phyloP scores from a whole-genome alignment of 2,329 filamentous ascomycete species.

The Fusarium stilboides region DNA sequence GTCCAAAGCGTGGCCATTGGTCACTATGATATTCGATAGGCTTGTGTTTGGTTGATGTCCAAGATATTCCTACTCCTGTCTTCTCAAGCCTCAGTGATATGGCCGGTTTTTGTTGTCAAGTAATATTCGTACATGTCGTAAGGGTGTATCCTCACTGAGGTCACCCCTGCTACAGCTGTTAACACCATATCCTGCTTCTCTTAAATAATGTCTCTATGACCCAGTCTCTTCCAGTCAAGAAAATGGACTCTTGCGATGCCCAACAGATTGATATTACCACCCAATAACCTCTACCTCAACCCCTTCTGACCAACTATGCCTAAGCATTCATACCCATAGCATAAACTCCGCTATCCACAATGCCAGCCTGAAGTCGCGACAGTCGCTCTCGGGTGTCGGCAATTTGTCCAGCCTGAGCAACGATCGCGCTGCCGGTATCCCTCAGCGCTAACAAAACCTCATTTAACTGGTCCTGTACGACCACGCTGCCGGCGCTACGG shows the following conservation, averaged over 20 bases:
- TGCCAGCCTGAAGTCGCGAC: constrained; percentile 59
- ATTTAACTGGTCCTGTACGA: constrained; percentile 58
- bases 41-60: constrained; percentile 8
- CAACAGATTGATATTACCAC: constrained; percentile 33
- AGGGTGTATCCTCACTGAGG: constrained; percentile 32
- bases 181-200: constrained; percentile 9
- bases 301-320: constrained; percentile 2
- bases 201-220: constrained; percentile 13
- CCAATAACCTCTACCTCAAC: constrained; percentile 3
- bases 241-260: constrained; percentile 27
- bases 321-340: constrained; percentile 53
- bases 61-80: constrained; percentile 3
- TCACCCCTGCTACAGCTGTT: constrained; percentile 19
- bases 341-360: constrained; percentile 58
- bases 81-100: constrained; percentile 3
- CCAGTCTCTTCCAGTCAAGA: constrained; percentile 9
- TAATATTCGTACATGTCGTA: constrained; percentile 51
- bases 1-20: neutral
- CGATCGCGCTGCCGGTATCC: constrained; percentile 59
- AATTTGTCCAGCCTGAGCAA: constrained; percentile 60
- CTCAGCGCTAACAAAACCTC: constrained; percentile 58
- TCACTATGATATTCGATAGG: neutral
- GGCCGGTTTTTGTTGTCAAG: constrained; percentile 22
- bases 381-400: constrained; percentile 60
- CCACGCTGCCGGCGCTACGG: constrained; percentile 50